Evolutionary conservation across 2,329 filamentous ascomycete genomes (phyloP), one percentile per base, ranked within the genome.

Genomic region (Paecilomyces variotii): DNA sequence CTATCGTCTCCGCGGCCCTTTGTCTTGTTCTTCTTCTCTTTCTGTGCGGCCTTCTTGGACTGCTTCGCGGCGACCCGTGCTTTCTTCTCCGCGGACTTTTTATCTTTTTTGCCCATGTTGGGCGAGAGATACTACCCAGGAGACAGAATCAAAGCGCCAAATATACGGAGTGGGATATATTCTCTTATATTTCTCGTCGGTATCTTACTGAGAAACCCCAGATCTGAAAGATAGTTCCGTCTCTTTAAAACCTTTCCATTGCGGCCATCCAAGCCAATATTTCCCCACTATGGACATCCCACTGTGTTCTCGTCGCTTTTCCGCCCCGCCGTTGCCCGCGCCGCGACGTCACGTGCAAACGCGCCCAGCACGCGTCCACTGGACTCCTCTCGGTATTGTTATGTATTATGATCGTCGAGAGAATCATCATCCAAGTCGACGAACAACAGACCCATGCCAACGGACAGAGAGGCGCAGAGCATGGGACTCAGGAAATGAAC

Each of bases 21-120:
- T 12, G 80, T 79, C 73, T 92, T 91, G 67, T 83, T 80, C 74
- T 91, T 95, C 74, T 95, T 96, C 68, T 94, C 91, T 60, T 83
- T 83, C 64, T 84, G 79, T 30, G 79, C 78, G 28, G 88, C 87
- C 72, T 96, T 96, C 74, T 89, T 94, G 70, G 89, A 88, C 73
- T 94, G 89, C 77, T 96, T 96, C n/a, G 80, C 80, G 3, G 82
- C 80, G 56, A 80, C 78, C 57, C 81, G 81, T 56, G 80, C 81
- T 63, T 83, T 82, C 65, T 82, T 79, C 64, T 82, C 79, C 11
- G 83, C 82, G 4, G 74, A 77, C 74, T 79, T 85, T 67, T 81
- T 84, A 65, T 82, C 81, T 64, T 81, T 85, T 55, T 75, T 76
- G 51, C 72, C 81, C 82, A 84, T 79, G 34, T 26, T 49, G 19